Evolutionary conservation across 192 early-diverging fungal genomes (phyloP).

Genomic region (Mortierella claussenii): DNA sequence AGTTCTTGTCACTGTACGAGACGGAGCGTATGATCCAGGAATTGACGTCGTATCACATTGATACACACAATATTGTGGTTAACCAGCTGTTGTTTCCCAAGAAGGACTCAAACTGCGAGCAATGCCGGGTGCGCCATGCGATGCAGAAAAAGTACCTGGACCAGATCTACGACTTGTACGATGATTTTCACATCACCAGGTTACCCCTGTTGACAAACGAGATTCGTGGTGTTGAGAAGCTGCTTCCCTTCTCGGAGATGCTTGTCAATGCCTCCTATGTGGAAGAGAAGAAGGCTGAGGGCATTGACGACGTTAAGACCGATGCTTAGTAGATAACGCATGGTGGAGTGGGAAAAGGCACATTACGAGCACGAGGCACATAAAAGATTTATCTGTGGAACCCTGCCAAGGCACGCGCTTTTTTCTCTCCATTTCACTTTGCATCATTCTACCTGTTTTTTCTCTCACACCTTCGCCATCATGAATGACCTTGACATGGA

Average conservation of each 20-base stretch:
- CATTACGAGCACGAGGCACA: not conserved
- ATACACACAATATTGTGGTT: constrained; percentile 99
- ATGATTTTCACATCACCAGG: constrained; percentile 94
- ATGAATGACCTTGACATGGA: constrained; percentile 37
- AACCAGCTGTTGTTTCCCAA: constrained; percentile 98
- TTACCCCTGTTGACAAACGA: constrained; percentile 97
- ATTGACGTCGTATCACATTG: constrained; percentile 95
- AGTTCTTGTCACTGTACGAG: constrained; percentile 99
- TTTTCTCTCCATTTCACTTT: not conserved
- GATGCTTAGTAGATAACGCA: constrained; percentile 11
- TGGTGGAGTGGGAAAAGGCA: not conserved
- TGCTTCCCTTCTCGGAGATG: constrained; percentile 93
- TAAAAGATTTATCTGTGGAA: too few species aligned
- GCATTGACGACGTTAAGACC: constrained; percentile 37
- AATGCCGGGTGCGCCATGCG: constrained; percentile 92
- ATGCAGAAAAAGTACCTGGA: constrained; percentile 99
- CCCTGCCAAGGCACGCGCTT: too few species aligned
- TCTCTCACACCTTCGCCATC: not conserved
- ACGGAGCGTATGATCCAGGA: constrained; percentile 99
- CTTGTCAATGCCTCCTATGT: constrained; percentile 71
- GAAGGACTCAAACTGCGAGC: constrained; percentile 84
- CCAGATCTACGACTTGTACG: constrained; percentile 99
- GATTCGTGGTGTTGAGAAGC: constrained; percentile 93
- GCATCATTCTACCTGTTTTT: not conserved
- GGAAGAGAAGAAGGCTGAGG: constrained; percentile 47